These are phyloP conservation scores for Ceratocystis harringtonii DNA, from an alignment of 2,329 filamentous ascomycete species.

Conservation along the genomic window DNA sequence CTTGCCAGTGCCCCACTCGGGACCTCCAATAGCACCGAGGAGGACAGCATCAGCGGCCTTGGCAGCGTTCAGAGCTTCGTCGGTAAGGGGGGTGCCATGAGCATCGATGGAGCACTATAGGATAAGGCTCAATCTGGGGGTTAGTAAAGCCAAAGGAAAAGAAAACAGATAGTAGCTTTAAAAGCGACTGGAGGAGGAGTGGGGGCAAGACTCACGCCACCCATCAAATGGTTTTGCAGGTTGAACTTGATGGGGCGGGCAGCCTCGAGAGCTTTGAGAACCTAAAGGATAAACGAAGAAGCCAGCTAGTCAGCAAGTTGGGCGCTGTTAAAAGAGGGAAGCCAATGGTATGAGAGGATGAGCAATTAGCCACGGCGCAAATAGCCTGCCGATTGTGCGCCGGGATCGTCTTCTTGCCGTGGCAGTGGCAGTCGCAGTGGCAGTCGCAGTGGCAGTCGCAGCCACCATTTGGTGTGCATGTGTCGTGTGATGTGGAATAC, in stretches of 20 bases:
- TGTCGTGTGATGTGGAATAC: not conserved
- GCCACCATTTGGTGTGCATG: not conserved
- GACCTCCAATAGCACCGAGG: conserved; percentile 87
- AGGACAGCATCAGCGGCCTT: conserved; percentile 80
- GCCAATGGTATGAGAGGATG: not conserved
- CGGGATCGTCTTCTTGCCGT: no score
- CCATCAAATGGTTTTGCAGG: conserved; percentile 76
- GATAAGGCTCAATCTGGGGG: not conserved
- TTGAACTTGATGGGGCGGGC: conserved; percentile 62
- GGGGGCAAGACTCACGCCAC: conserved; percentile 53
- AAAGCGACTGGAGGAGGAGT: no score
- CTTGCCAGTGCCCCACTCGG: conserved; percentile 80
- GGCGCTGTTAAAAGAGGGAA: not conserved
- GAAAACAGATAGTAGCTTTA: not conserved
- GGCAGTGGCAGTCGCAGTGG: not conserved
- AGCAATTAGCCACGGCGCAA: no score
- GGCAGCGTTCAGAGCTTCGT: conserved; percentile 66
- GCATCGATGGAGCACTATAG: conserved; percentile 73
- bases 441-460: not conserved
- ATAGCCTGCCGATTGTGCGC: no score
- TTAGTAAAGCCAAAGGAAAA: not conserved
- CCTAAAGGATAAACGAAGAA: conserved; percentile 30
- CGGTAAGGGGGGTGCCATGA: conserved; percentile 62
- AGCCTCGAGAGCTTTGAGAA: conserved; percentile 66
- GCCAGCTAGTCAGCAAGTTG: not conserved